A percentile compares a stretch with the other conserved stretches of the same genome.
phyloP scores from a whole-genome alignment of 164 flowering plant genomes.

The Sedum album region DNA sequence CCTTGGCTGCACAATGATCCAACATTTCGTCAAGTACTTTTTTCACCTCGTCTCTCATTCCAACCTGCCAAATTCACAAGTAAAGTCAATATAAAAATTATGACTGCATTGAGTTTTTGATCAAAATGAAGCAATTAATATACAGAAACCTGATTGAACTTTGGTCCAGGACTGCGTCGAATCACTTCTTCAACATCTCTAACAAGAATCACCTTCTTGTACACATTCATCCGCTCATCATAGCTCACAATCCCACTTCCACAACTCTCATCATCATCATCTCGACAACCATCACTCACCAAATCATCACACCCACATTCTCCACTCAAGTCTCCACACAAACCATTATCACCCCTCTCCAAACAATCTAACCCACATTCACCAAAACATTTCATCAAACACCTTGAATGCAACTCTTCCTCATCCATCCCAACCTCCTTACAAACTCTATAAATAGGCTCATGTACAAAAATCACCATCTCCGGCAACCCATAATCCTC shows the following conservation, averaged over 20 bases:
- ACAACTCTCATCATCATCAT: not conserved
- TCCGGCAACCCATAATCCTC: constrained; percentile 27
- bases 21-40: not conserved
- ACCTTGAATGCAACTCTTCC: constrained; percentile 12
- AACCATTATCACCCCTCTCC: too few relatives aligned
- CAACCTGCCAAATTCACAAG: not conserved
- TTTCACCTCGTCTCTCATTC: not conserved
- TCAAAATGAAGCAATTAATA: not conserved
- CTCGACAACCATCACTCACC: not conserved
- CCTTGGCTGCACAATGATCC: not conserved
- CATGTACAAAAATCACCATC: constrained; percentile 26
- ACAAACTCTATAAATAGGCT: constrained; percentile 16
- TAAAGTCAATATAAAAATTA: not conserved
- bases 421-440: constrained; percentile 35
- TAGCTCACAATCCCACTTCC: not conserved
- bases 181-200: constrained; percentile 4
- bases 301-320: not conserved
- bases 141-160: not conserved
- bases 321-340: not conserved
- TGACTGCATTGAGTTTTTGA: not conserved
- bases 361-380: not conserved
- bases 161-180: constrained; percentile 5
- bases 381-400: not conserved
- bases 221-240: not conserved
- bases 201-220: constrained; percentile 1